These are phyloP conservation scores for Ogataea ganodermae DNA, from an alignment of 805 yeast genomes.

Conservation along the genomic window DNA sequence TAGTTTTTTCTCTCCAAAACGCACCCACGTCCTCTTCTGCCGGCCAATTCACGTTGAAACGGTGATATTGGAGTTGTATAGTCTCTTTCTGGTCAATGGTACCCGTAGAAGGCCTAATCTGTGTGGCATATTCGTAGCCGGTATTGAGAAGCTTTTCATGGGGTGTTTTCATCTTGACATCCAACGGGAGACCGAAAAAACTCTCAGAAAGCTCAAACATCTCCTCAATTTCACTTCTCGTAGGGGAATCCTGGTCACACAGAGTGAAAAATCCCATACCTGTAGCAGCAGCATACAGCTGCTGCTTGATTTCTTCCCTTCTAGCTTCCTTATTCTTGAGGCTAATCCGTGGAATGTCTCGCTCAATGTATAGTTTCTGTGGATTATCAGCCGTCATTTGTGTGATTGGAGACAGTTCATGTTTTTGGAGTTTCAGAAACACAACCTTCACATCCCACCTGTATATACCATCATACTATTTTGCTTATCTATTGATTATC, in stretches of 20 bases:
- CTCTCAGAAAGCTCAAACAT: constrained; percentile 29
- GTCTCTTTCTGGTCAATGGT: constrained; percentile 38
- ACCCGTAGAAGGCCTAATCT: constrained; percentile 39
- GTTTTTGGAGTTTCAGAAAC: no score
- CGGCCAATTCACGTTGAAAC: constrained; percentile 37
- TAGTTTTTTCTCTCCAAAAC: constrained; percentile 31
- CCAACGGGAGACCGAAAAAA: constrained; percentile 29
- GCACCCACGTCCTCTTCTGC: constrained; percentile 31
- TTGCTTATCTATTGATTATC: neutral
- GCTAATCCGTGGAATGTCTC: constrained; percentile 35
- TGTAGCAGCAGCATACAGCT: constrained; percentile 34
- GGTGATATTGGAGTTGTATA: constrained; percentile 35
- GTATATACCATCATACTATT: no score
- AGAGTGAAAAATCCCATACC: constrained; percentile 35
- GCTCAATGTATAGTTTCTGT: constrained; percentile 16
- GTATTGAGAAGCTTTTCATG: constrained; percentile 36
- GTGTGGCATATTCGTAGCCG: constrained; percentile 37
- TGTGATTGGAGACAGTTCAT: no score
- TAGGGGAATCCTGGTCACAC: constrained; percentile 36
- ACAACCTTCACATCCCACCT: no score
- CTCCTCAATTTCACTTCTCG: constrained; percentile 31
- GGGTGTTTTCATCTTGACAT: constrained; percentile 34
- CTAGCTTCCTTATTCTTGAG: constrained; percentile 28
- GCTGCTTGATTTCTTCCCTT: constrained; percentile 34
- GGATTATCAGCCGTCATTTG: neutral